These are phyloP conservation scores for Trebouxiophyceae sp. DNA, from an alignment of 163 green algal species.

Conservation along the genomic window DNA sequence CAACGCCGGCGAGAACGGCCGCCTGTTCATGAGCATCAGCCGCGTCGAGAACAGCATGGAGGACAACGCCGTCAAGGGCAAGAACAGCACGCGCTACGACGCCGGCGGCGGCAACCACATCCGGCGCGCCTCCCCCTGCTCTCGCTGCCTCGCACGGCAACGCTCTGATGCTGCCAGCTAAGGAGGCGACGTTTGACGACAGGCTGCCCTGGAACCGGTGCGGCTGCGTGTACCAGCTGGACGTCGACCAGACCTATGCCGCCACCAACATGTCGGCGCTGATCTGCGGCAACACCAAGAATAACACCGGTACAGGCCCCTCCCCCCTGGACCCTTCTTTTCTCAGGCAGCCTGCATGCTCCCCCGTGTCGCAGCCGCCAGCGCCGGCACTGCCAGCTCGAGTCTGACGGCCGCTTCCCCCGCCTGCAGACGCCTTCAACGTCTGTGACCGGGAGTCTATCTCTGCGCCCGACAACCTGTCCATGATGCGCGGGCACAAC, in stretches of 20 bases:
- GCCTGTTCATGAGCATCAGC: slow-evolving; percentile 33
- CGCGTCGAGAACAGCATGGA: slow-evolving; percentile 41
- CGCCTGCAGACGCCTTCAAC: slow-evolving; percentile 4
- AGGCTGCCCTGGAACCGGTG: slow-evolving; percentile 41
- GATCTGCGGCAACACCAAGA: slow-evolving; percentile 21
- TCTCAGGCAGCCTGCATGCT: no score
- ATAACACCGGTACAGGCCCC: no score
- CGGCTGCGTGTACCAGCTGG: slow-evolving; percentile 51
- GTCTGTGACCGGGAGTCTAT: slow-evolving; percentile 16
- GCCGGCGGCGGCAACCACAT: slow-evolving; percentile 1
- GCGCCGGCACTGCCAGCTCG: no score
- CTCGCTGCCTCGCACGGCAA: no score
- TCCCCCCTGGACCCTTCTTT: no score
- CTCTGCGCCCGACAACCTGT: slow-evolving; percentile 48
- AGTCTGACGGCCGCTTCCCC: neutral
- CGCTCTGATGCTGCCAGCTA: no score
- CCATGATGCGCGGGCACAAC: slow-evolving; percentile 29
- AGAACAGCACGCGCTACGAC: slow-evolving; percentile 12
- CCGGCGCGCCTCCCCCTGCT: neutral
- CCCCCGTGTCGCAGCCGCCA: no score
- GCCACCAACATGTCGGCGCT: slow-evolving; percentile 27
- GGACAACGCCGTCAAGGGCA: slow-evolving; percentile 26
- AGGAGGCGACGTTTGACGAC: neutral
- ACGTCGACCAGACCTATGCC: slow-evolving; percentile 20
- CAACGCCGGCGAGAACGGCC: slow-evolving; percentile 1